A percentile compares a stretch with the other conserved stretches of the same genome.
These are phyloP conservation scores for Debaryomyces castellii DNA, from an alignment of 805 yeast species.

Conservation along the genomic window DNA sequence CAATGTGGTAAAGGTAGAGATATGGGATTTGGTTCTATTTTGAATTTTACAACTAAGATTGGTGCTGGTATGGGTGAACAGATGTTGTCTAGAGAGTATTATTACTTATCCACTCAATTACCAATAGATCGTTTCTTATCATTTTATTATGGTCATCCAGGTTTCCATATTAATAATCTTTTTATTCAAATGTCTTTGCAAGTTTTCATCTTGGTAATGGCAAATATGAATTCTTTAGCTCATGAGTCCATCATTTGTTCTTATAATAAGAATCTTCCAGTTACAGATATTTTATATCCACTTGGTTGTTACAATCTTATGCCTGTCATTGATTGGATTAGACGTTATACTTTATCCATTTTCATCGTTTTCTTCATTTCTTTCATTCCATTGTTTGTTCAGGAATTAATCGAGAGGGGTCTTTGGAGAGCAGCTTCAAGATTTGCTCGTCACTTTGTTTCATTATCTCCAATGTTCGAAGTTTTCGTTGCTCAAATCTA, in stretches of 20 bases:
- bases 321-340: slow-evolving; percentile 74
- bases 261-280: slow-evolving; percentile 56
- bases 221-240: slow-evolving; percentile 64
- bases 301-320: slow-evolving; percentile 68
- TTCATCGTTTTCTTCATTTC: slow-evolving; percentile 73
- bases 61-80: slow-evolving; percentile 94
- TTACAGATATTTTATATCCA: slow-evolving; percentile 63
- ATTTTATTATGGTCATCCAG: slow-evolving; percentile 84
- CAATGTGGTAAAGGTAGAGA: slow-evolving; percentile 90
- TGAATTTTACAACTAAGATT: slow-evolving; percentile 79
- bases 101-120: slow-evolving; percentile 71
- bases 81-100: slow-evolving; percentile 78
- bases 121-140: slow-evolving; percentile 78
- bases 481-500: slow-evolving; percentile 77
- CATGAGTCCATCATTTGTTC: slow-evolving; percentile 62
- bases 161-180: slow-evolving; percentile 78
- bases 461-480: slow-evolving; percentile 76
- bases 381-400: slow-evolving; percentile 72
- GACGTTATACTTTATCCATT: slow-evolving; percentile 70
- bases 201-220: slow-evolving; percentile 55
- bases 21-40: slow-evolving; percentile 78
- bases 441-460: slow-evolving; percentile 62
- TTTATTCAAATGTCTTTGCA: slow-evolving; percentile 65
- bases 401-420: slow-evolving; percentile 76
- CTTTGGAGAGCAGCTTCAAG: slow-evolving; percentile 66